A percentile compares a stretch with the other conserved stretches of the same genome.
phyloP scores from a whole-genome alignment of 164 flowering plant species.

The Warburgia ugandensis region DNA sequence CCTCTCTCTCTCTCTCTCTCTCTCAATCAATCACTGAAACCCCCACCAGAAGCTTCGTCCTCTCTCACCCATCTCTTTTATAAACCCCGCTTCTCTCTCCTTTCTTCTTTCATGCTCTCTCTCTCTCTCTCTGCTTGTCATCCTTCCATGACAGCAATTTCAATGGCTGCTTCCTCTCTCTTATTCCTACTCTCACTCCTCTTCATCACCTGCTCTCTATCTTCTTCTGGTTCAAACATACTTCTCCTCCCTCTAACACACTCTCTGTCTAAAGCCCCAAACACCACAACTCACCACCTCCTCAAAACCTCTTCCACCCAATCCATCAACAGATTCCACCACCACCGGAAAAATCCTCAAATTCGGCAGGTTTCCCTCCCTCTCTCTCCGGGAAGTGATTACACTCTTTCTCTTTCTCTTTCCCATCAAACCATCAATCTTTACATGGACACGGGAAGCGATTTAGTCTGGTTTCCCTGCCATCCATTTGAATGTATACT shows the following conservation, averaged over 20 bases:
- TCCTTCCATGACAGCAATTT: too few species aligned
- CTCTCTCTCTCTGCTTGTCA: too few species aligned
- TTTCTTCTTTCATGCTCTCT: too few species aligned
- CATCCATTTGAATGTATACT: slow-evolving; percentile 78
- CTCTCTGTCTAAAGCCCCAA: slow-evolving; percentile 42
- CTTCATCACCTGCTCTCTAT: too few species aligned
- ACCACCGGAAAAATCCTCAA: slow-evolving; percentile 28
- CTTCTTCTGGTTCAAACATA: too few species aligned
- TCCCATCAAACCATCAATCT: slow-evolving; percentile 39
- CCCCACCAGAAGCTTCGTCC: too few species aligned
- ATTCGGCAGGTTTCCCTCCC: slow-evolving; percentile 61
- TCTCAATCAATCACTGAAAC: too few species aligned
- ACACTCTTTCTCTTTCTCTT: slow-evolving; percentile 59
- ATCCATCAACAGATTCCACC: slow-evolving; percentile 51
- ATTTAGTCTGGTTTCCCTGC: slow-evolving; percentile 91
- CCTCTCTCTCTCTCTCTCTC: too few species aligned
- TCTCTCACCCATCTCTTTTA: too few species aligned
- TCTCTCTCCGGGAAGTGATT: slow-evolving; percentile 78
- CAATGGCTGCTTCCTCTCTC: too few species aligned
- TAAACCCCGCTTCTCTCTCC: too few species aligned
- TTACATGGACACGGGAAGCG: slow-evolving; percentile 94
- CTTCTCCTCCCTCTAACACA: slow-evolving; percentile 36
- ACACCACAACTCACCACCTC: slow-evolving; percentile 64
- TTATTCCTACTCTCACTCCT: too few species aligned
- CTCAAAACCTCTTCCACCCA: slow-evolving; percentile 59